Percentiles rank a stretch among this genome's conserved stretches.
Conservation (phyloP, 768 basidiomycete genomes). For the Scleroderma bovista region DNA sequence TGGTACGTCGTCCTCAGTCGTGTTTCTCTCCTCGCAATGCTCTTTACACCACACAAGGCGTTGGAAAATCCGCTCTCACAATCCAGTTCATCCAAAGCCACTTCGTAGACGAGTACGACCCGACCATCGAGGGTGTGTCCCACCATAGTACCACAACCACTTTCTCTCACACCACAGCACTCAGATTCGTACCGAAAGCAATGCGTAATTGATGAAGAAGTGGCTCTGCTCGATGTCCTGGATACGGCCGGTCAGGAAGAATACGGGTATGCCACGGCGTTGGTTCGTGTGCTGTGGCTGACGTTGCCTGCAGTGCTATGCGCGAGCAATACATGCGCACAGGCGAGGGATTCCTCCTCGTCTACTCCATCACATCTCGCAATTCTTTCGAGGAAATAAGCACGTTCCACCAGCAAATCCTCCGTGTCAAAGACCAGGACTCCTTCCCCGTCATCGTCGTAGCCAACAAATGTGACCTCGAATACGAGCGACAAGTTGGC, state of each 20-base stretch:
- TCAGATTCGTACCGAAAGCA: conserved; percentile 96
- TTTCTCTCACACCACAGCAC: conserved; percentile 1
- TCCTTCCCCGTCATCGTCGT: conserved; percentile 93
- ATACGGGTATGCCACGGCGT: conserved; percentile 66
- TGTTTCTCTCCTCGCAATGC: neutral
- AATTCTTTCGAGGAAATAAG: conserved; percentile 97
- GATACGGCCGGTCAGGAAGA: conserved; percentile 99
- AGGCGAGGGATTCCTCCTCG: conserved; percentile 95
- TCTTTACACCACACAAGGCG: conserved; percentile 19
- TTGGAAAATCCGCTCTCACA: conserved; percentile 86
- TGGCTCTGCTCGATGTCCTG: conserved; percentile 93
- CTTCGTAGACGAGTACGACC: conserved; percentile 91
- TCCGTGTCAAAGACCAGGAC: conserved; percentile 95
- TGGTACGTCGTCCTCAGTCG: conserved; percentile 53
- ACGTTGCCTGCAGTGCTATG: conserved; percentile 67
- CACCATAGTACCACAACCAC: too few relatives aligned
- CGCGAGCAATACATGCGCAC: conserved; percentile 99
- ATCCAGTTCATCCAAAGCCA: conserved; percentile 98
- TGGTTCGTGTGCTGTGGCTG: conserved; percentile 2
- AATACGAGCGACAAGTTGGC: conserved; percentile 94
- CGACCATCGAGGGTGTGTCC: conserved; percentile 84
- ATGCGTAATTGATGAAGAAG: conserved; percentile 96
- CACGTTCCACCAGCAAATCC: conserved; percentile 93
- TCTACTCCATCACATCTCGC: conserved; percentile 97
- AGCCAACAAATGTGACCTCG: conserved; percentile 97